Conservation (phyloP, 2,329 filamentous ascomycete genomes). For the Mycogone perniciosa region DNA sequence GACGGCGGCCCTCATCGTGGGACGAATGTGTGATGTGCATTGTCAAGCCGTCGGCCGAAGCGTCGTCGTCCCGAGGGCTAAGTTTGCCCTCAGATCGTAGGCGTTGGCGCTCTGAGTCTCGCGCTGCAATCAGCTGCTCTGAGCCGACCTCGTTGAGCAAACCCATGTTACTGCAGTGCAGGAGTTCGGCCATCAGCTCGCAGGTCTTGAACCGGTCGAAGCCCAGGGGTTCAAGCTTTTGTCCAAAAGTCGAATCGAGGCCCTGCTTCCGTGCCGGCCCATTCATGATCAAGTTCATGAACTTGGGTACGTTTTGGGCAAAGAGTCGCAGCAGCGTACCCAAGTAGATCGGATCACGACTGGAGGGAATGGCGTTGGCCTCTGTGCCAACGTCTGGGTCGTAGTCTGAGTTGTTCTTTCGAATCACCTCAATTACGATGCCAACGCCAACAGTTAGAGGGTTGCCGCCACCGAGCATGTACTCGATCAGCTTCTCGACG, state of each 20-base stretch:
- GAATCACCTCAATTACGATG: constrained; percentile 95
- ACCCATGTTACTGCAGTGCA: constrained; percentile 99
- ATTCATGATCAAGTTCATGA: constrained; percentile 84
- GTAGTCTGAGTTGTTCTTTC: constrained; percentile 99
- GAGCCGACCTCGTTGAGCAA: constrained; percentile 86
- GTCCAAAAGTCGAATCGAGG: constrained; percentile 81
- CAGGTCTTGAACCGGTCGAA: constrained; percentile 99
- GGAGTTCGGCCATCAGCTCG: constrained; percentile 92
- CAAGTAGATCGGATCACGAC: constrained; percentile 89
- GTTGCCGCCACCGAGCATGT: constrained; percentile 92
- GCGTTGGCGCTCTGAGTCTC: constrained; percentile 75
- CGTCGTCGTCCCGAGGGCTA: constrained; percentile 32
- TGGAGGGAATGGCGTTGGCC: constrained; percentile 71
- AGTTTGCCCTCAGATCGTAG: constrained; percentile 73
- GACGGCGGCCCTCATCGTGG: constrained; percentile 57
- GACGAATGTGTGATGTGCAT: constrained; percentile 48
- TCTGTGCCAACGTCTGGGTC: constrained; percentile 85
- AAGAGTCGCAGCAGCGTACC: constrained; percentile 85
- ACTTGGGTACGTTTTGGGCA: constrained; percentile 84
- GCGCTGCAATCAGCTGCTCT: constrained; percentile 73
- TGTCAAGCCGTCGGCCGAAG: constrained; percentile 51
- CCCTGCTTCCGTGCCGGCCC: constrained; percentile 66
- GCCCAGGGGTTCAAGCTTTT: constrained; percentile 85
- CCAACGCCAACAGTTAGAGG: constrained; percentile 92
- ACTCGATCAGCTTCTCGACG: constrained; percentile 74